A percentile compares a stretch with the other conserved stretches of the same genome.
These are phyloP conservation scores for Colletotrichum sansevieriae DNA, from an alignment of 2,329 filamentous ascomycete species.

Conservation along the genomic window DNA sequence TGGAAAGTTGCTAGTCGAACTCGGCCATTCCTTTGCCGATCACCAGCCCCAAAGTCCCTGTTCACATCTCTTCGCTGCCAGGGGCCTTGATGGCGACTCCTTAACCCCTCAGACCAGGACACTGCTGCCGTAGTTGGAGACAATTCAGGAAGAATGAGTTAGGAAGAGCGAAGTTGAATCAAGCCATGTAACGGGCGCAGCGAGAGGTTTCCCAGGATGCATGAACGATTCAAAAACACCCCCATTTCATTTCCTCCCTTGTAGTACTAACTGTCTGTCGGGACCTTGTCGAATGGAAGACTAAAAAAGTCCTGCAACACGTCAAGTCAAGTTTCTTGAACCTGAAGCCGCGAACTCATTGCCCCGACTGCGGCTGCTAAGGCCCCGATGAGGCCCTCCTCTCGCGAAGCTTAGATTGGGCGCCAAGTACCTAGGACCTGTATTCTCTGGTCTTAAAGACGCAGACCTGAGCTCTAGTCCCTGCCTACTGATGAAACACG, in stretches of 20 bases:
- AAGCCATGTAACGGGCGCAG: background rate
- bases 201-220: conserved; percentile 11
- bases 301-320: background rate
- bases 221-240: conserved; percentile 8
- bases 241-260: background rate
- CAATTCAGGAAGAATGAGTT: background rate
- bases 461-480: background rate
- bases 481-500: background rate
- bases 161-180: background rate
- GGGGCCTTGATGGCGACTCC: too few species aligned
- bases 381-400: conserved; percentile 12
- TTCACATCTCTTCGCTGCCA: background rate
- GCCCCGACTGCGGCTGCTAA: background rate
- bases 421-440: conserved; percentile 8
- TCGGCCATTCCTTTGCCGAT: conserved; percentile 32
- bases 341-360: conserved; percentile 4
- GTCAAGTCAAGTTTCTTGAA: background rate
- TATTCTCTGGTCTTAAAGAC: background rate
- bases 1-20: conserved; percentile 29
- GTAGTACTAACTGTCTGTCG: background rate
- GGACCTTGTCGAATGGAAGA: background rate
- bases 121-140: background rate
- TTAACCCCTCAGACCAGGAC: background rate
- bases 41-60: conserved; percentile 22
- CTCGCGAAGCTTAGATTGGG: conserved; percentile 19